Conservation (phyloP, 345 rosid genomes). For the Populus ilicifolia region DNA sequence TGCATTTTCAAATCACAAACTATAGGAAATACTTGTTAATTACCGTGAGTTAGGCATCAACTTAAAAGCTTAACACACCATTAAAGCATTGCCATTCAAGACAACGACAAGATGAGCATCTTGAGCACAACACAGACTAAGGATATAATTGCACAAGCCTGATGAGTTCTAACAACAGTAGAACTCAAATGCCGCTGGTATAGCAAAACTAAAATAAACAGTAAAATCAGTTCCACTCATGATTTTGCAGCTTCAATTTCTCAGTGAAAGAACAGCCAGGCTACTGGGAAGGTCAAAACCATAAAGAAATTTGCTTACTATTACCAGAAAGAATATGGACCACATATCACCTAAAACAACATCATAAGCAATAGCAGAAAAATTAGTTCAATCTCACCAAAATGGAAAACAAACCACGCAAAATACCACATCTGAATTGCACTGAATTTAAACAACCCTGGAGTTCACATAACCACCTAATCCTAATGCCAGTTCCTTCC, state of each 20-base stretch:
- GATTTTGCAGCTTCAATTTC: neutral
- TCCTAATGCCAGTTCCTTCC: neutral
- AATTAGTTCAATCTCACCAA: neutral
- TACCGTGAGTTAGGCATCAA: neutral
- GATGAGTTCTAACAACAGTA: neutral
- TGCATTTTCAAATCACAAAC: neutral
- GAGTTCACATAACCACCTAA: neutral
- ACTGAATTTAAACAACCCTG: neutral
- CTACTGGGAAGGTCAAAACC: neutral
- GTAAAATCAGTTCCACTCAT: neutral
- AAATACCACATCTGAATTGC: neutral
- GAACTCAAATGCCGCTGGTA: neutral
- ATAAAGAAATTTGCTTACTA: neutral
- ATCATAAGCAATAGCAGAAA: neutral
- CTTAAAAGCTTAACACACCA: constrained; percentile 4
- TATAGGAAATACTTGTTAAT: neutral
- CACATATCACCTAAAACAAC: neutral
- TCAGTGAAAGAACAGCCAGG: neutral
- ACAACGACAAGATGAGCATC: neutral
- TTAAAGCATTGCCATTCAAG: neutral
- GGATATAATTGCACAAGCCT: neutral
- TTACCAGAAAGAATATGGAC: neutral
- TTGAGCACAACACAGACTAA: neutral
- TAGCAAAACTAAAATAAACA: neutral
- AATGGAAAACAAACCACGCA: neutral